Base-by-base conservation (phyloP, 768 basidiomycete species). In the Sporobolomyces pararoseus region DNA sequence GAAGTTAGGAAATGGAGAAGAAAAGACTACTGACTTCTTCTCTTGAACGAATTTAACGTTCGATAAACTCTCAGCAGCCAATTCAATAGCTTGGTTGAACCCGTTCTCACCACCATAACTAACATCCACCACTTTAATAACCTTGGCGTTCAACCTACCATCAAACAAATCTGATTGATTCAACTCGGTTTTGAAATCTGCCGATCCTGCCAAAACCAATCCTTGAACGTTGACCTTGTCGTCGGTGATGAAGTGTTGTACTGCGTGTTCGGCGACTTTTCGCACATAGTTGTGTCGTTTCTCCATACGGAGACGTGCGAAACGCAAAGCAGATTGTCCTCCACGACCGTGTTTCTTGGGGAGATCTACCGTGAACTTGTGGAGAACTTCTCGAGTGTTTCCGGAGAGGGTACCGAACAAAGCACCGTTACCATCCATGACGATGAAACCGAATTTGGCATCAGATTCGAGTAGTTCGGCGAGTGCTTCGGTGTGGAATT, bases 1-100 rank as follows among this genome's bases (percentile, higher is more conserved):
- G 23, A 37, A 16, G 12, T 21, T 37, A 65, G 10, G 23, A 14
- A 29, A 58, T 27, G 7, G n/a, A n/a, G 35, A 21, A 29, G 32
- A 25, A 14, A 2, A 5, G 1, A n/a, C 4, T 13, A 21, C 14
- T 39, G 27, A 66, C 79, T 84, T 88, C 84, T 98, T 98, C 83
- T 99, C 96, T 80, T 98, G 95, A 39, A 99, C 95, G 76, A 99
- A 98, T 80, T 99, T 99, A 83, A 99, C 96, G 79, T 98, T 98
- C 44, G 91, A 88, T 34, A 99, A 86, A 4, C 91, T 89, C 80
- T 99, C 96, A 1, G 91, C 89, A 0, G 96, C 91, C 61, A 98
- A 86, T 79, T 98, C 96, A 75, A 99, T 98, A 23, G 96, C 95
- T 85, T 99, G 96, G 79, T 98, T 98, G 83, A 98, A 99, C 32